Percentiles rank a stretch among this genome's conserved stretches.
phyloP scores from a whole-genome alignment of 2,329 filamentous ascomycete genomes.

The Lachnellula subtilissima region DNA sequence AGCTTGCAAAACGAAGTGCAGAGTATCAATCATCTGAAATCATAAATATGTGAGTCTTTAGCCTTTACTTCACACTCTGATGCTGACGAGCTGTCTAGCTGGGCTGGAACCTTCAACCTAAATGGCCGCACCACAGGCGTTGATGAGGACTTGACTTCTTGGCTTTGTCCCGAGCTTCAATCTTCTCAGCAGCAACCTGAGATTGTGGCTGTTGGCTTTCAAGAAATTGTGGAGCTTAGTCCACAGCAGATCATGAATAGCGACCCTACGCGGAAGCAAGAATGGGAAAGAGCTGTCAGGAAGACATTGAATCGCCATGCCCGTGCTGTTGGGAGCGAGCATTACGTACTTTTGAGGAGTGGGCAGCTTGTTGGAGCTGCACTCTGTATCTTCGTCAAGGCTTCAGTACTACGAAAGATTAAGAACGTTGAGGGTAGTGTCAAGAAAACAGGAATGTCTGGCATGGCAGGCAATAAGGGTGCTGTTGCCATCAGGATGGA shows the following conservation, averaged over 20 bases:
- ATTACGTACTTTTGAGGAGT: slow-evolving; percentile 84
- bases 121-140: slow-evolving; percentile 81
- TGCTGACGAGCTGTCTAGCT: slow-evolving; percentile 24
- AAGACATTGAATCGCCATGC: slow-evolving; percentile 70
- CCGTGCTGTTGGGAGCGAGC: slow-evolving; percentile 59
- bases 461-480: slow-evolving; percentile 97
- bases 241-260: slow-evolving; percentile 99
- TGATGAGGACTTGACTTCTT: slow-evolving; percentile 73
- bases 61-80: not conserved
- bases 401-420: slow-evolving; percentile 70
- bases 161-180: slow-evolving; percentile 70
- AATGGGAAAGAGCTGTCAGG: slow-evolving; percentile 82
- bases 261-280: slow-evolving; percentile 76
- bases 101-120: slow-evolving; percentile 86
- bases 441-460: slow-evolving; percentile 91
- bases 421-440: slow-evolving; percentile 96
- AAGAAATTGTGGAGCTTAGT: slow-evolving; percentile 96
- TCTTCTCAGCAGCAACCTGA: slow-evolving; percentile 63
- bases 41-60: slow-evolving; percentile 56
- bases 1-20: slow-evolving; percentile 61
- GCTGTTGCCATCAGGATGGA: slow-evolving; percentile 95
- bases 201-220: slow-evolving; percentile 87
- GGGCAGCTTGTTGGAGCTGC: slow-evolving; percentile 94
- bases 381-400: slow-evolving; percentile 83
- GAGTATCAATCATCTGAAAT: slow-evolving; percentile 72